A percentile compares a stretch with the other conserved stretches of the same genome.
Evolutionary conservation across 306 rosid genomes (phyloP).

Genomic region (Cicer arietinum): DNA sequence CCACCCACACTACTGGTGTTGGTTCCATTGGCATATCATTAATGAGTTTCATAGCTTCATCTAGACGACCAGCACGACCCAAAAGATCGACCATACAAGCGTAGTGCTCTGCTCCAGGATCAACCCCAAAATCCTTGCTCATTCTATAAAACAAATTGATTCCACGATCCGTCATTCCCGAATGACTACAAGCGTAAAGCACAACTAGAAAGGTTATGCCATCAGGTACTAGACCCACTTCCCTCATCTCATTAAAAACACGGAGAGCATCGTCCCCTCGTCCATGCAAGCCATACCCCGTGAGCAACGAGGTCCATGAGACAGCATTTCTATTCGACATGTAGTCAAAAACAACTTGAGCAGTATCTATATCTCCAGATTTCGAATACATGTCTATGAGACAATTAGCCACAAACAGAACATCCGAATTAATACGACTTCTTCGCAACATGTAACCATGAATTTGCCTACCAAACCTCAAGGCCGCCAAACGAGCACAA

Average conservation of each 20-base stretch:
- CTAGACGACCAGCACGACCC: conserved; percentile 79
- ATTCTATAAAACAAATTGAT: conserved; percentile 64
- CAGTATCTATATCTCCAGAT: conserved; percentile 79
- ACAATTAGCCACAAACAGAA: conserved; percentile 73
- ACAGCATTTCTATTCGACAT: conserved; percentile 64
- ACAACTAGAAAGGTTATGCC: conserved; percentile 76
- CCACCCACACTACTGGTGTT: conserved; percentile 75
- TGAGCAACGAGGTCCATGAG: conserved; percentile 86
- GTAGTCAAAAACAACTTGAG: conserved; percentile 67
- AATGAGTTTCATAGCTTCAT: conserved; percentile 68
- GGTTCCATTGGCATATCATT: conserved; percentile 76
- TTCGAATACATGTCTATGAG: conserved; percentile 89
- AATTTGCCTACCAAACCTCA: conserved; percentile 71
- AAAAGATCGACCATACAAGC: conserved; percentile 91
- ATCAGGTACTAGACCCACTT: conserved; percentile 60
- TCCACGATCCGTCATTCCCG: conserved; percentile 80
- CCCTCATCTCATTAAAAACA: conserved; percentile 68
- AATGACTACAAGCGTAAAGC: conserved; percentile 89
- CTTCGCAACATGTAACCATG: conserved; percentile 74
- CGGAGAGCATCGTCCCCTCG: conserved; percentile 75
- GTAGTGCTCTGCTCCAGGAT: conserved; percentile 79
- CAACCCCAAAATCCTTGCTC: conserved; percentile 62
- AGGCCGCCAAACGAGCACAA: conserved; percentile 78
- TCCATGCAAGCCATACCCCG: conserved; percentile 90
- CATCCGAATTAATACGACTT: conserved; percentile 52